Conservation (phyloP, 2,329 filamentous ascomycete species). For the Pseudogymnoascus sp. region DNA sequence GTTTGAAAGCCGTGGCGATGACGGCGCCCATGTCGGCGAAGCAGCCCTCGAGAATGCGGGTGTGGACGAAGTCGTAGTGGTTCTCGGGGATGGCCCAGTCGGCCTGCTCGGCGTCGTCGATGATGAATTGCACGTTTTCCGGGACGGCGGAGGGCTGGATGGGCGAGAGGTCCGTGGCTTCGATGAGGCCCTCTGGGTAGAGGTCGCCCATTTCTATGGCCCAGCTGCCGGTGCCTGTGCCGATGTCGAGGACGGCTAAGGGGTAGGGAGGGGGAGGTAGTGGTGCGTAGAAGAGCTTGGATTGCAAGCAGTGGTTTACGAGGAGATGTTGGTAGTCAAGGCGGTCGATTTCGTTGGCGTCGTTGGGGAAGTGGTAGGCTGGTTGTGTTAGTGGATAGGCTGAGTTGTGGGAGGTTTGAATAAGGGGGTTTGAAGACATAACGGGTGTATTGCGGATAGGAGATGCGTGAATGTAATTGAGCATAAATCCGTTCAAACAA, state of each 20-base stretch:
- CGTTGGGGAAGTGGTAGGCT: constrained; percentile 35
- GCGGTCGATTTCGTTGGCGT: constrained; percentile 40
- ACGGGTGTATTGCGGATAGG: not conserved
- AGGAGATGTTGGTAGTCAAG: constrained; percentile 42
- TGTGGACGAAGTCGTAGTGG: constrained; percentile 51
- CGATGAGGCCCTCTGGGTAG: constrained; percentile 49
- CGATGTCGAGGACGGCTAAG: constrained; percentile 36
- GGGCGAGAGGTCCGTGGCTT: constrained; percentile 58
- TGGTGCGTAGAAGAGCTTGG: constrained; percentile 35
- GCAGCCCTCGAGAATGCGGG: constrained; percentile 44
- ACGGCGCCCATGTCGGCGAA: constrained; percentile 44
- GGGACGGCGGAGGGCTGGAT: constrained; percentile 58
- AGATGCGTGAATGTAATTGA: not conserved
- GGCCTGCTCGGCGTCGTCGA: constrained; percentile 34
- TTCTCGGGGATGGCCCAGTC: constrained; percentile 38
- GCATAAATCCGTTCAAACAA: not conserved
- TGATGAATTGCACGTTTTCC: constrained; percentile 62
- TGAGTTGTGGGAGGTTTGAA: not conserved
- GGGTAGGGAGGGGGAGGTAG: constrained; percentile 29
- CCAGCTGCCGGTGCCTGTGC: constrained; percentile 50
- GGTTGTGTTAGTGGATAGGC: not conserved
- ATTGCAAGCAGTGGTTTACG: constrained; percentile 33
- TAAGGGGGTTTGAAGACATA: not conserved
- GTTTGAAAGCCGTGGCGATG: constrained; percentile 11
- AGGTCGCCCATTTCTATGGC: constrained; percentile 56